Evolutionary conservation across 2,329 filamentous ascomycete species (phyloP), one percentile per base, ranked within the genome.

Genomic region (Torrubiella hemipterigena): DNA sequence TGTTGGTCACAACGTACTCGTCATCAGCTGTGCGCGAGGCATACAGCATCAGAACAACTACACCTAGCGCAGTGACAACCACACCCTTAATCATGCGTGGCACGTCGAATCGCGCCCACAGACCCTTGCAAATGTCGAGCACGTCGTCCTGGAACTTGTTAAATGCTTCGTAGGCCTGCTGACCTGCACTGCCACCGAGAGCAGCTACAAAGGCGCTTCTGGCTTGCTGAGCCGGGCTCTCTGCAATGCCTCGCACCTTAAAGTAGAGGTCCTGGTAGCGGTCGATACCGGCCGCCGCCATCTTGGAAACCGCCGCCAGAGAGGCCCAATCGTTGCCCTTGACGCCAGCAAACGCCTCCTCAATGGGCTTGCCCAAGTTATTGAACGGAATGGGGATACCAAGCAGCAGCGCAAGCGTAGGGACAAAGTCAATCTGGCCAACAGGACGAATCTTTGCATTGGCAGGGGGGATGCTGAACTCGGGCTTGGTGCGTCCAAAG

Each of bases 311-410:
- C 3, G 69, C 64, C 1, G 82, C 83, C 25, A 98, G 61, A 41
- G 83, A 91, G 28, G 74, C 63, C 72, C 79, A 91, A 37, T 84
- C 70, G 20, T 72, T 68, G 18, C 80, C 81, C 15, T 69, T 65
- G 2, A 61, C 55, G 1, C 83, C 82, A 13, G 79, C 68, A 55
- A 98, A 98, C 3, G 86, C 87, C 55, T 98, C 91, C 42, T 93
- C 83, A 38, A 98, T 95, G 0, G 91, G 91, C 6, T 73, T 77
- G 30, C 91, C 91, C 6, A 98, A 70, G 49, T 91, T 98, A 54
- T 96, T 98, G 63, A 85, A 98, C 0, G 91, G 91, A 38, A 98
- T 87, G 0, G 91, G 89, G 38, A 95, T 70, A 7, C 91, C 91
- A 2, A 98, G 65, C 1, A 98, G 68, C 21, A 98, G 65, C 0